A percentile compares a stretch with the other conserved stretches of the same genome.
Conservation (phyloP, 2,329 filamentous ascomycete species). For the Aspergillus alliaceus region DNA sequence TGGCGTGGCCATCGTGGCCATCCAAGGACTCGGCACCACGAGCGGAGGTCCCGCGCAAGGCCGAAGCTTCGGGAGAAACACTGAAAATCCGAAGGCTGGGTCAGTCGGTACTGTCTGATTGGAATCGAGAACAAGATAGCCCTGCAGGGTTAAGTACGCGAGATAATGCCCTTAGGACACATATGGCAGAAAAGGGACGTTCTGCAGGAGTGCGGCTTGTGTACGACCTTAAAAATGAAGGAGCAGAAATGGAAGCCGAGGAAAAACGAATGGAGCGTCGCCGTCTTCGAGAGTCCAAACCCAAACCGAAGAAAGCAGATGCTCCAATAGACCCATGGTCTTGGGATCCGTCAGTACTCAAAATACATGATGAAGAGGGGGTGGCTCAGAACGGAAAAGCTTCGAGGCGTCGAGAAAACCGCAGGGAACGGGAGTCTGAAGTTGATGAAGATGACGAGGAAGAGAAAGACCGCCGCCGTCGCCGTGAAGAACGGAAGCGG, state of each 20-base stretch:
- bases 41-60: not conserved
- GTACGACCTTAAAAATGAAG: not conserved
- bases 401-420: constrained; percentile 24
- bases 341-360: constrained; percentile 32
- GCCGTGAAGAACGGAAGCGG: constrained; percentile 32
- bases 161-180: constrained; percentile 5
- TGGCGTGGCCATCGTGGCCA: not conserved
- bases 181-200: constrained; percentile 2
- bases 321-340: constrained; percentile 23
- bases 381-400: constrained; percentile 16
- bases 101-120: constrained; percentile 20
- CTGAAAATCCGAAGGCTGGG: constrained; percentile 23
- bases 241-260: constrained; percentile 1
- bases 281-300: not conserved
- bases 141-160: not conserved
- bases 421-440: constrained; percentile 22
- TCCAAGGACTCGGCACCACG: not conserved
- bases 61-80: constrained; percentile 5
- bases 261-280: not conserved
- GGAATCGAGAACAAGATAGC: not conserved
- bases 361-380: constrained; percentile 7
- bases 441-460: constrained; percentile 39
- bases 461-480: constrained; percentile 36
- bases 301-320: constrained; percentile 5
- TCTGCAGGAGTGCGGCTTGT: constrained; percentile 3